Conservation (phyloP, 805 yeast genomes). For the Cyberlindnera samutprakarnensis region DNA sequence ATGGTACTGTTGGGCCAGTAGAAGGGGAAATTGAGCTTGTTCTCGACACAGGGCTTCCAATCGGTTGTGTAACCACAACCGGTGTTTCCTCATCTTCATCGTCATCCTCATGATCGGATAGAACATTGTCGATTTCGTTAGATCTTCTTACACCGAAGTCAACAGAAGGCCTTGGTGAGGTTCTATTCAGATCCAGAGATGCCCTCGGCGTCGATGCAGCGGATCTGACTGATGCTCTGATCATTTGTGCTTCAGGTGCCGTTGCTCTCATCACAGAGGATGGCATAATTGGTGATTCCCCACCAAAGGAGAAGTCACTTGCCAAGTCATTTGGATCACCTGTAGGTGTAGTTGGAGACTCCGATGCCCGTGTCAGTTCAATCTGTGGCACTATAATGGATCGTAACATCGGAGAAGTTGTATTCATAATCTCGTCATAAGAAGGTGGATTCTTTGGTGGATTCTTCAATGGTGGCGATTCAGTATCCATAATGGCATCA, state of each 20-base stretch:
- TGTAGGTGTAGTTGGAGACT: slow-evolving; percentile 5
- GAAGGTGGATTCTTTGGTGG: slow-evolving; percentile 29
- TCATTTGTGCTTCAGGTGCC: slow-evolving; percentile 19
- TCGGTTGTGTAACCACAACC: no score
- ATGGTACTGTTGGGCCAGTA: slow-evolving; percentile 3
- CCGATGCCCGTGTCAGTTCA: slow-evolving; percentile 11
- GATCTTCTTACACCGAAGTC: slow-evolving; percentile 2
- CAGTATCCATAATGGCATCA: slow-evolving; percentile 14
- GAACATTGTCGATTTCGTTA: slow-evolving; percentile 1
- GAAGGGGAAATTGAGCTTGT: slow-evolving; percentile 10
- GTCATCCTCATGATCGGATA: slow-evolving; percentile 2
- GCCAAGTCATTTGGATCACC: slow-evolving; percentile 24
- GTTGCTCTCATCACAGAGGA: slow-evolving; percentile 27
- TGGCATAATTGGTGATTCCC: slow-evolving; percentile 27
- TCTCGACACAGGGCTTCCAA: slow-evolving; percentile 1
- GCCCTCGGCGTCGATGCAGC: slow-evolving; percentile 13
- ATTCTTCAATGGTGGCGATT: slow-evolving; percentile 21
- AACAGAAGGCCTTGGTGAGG: no score
- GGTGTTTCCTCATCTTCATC: slow-evolving; percentile 1
- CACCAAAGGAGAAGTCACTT: slow-evolving; percentile 25
- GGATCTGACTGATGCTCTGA: slow-evolving; percentile 13
- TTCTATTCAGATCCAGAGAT: slow-evolving; percentile 8
- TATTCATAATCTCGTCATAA: slow-evolving; percentile 24
- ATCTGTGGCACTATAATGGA: slow-evolving; percentile 6
- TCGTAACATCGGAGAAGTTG: slow-evolving; percentile 3